Evolutionary conservation across 1,284 basidiomycete genomes (phyloP).

Genomic region (Irpex sp.): DNA sequence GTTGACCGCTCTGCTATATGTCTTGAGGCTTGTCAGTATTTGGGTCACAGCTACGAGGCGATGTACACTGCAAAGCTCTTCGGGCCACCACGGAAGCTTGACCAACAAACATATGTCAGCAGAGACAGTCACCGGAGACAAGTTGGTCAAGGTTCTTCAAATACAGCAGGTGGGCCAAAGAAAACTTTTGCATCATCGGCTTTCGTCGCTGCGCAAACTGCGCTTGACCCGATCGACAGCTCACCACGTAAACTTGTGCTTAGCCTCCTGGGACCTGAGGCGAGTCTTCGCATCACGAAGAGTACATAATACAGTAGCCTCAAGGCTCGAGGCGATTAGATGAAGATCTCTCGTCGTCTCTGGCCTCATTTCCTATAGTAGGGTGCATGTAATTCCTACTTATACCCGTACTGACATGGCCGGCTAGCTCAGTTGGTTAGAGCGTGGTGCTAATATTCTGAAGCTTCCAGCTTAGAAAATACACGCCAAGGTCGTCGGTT

Average conservation of each 20-base stretch:
- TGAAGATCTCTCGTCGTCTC: too few relatives aligned
- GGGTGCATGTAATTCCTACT: too few relatives aligned
- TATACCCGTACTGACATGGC: neutral
- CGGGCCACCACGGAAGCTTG: neutral
- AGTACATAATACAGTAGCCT: neutral
- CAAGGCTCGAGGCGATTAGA: neutral
- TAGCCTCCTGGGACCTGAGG: neutral
- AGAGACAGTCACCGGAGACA: neutral
- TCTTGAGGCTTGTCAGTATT: neutral
- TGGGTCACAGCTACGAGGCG: neutral
- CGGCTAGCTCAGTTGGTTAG: constrained; percentile 13
- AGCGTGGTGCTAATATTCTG: constrained; percentile 12
- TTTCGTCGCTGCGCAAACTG: neutral
- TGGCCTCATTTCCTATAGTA: too few relatives aligned
- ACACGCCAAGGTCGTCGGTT: constrained; percentile 13
- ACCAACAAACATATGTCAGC: neutral
- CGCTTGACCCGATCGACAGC: neutral
- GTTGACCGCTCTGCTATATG: neutral
- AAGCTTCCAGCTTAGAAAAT: neutral
- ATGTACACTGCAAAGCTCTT: neutral
- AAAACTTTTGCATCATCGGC: neutral
- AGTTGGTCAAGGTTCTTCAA: neutral
- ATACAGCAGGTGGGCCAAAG: neutral
- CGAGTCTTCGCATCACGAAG: neutral
- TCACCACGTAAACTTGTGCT: neutral